A percentile compares a stretch with the other conserved stretches of the same genome.
phyloP scores from a whole-genome alignment of 2,329 filamentous ascomycete species.

The Diplodia scrobiculata region DNA sequence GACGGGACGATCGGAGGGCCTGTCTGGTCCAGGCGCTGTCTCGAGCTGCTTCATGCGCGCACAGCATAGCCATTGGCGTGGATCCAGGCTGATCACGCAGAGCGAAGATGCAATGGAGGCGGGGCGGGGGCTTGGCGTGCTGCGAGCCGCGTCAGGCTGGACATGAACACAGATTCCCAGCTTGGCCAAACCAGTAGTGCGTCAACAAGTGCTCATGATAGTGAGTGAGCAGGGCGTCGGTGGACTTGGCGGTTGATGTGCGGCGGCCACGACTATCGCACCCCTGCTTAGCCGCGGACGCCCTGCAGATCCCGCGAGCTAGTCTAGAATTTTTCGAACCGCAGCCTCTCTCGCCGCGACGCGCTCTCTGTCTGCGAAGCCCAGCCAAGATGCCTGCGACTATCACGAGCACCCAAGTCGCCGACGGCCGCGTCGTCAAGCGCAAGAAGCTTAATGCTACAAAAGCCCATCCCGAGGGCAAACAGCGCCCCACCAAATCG shows the following conservation, averaged over 20 bases:
- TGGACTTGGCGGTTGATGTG: constrained; percentile 1
- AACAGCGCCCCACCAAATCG: constrained; percentile 53
- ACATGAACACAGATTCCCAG: background rate
- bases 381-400: constrained; percentile 21
- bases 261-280: constrained; percentile 22
- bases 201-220: background rate
- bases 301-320: constrained; percentile 24
- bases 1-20: background rate
- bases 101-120: background rate
- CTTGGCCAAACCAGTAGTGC: background rate
- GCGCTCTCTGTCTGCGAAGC: constrained; percentile 2
- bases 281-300: constrained; percentile 18
- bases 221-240: background rate
- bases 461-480: constrained; percentile 37
- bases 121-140: background rate
- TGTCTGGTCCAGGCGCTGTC: background rate
- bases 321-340: constrained; percentile 29
- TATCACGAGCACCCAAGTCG: constrained; percentile 48
- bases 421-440: constrained; percentile 64
- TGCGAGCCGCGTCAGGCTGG: background rate
- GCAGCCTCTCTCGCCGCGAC: constrained; percentile 15
- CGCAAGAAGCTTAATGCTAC: constrained; percentile 64
- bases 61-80: background rate
- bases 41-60: background rate
- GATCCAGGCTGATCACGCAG: constrained; percentile 3